These are phyloP conservation scores for Meyerozyma guilliermondii DNA, from an alignment of 1,139 yeast species.

Conservation along the genomic window DNA sequence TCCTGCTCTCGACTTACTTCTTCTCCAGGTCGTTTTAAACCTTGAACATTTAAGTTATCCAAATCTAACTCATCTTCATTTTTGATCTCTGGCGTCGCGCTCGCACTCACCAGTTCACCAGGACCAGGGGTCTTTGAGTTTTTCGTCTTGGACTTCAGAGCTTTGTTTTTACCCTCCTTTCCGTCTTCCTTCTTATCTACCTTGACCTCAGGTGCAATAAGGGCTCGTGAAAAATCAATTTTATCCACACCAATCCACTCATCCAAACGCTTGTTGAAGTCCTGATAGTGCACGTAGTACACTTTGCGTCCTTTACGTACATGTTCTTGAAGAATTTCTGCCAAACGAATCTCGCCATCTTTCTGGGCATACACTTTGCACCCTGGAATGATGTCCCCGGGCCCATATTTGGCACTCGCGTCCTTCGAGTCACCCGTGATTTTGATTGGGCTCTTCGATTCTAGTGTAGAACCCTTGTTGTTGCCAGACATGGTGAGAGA, in stretches of 20 bases:
- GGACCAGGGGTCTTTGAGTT: slow-evolving; percentile 16
- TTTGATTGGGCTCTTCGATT: slow-evolving; percentile 1
- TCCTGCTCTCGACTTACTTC: slow-evolving; percentile 85
- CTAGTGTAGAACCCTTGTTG: slow-evolving; percentile 1
- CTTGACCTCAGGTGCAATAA: slow-evolving; percentile 68
- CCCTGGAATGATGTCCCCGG: slow-evolving; percentile 58
- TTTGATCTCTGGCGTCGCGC: slow-evolving; percentile 16
- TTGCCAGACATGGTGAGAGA: background rate
- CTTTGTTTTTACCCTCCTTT: slow-evolving; percentile 17
- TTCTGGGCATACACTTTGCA: slow-evolving; percentile 78
- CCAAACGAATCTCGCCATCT: slow-evolving; percentile 73
- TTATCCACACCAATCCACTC: slow-evolving; percentile 82
- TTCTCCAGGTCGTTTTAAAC: slow-evolving; percentile 60
- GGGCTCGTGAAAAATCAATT: slow-evolving; percentile 63
- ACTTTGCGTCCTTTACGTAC: slow-evolving; percentile 70
- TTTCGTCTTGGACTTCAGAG: slow-evolving; percentile 21
- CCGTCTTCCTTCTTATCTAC: slow-evolving; percentile 39
- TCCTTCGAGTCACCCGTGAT: slow-evolving; percentile 7
- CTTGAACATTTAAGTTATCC: slow-evolving; percentile 82
- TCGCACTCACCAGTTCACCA: slow-evolving; percentile 20
- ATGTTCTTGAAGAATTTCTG: slow-evolving; percentile 81
- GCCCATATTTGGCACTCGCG: slow-evolving; percentile 18
- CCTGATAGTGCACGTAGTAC: slow-evolving; percentile 91
- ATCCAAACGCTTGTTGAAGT: slow-evolving; percentile 83
- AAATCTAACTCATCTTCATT: slow-evolving; percentile 76